Conservation (phyloP, 202 grass and related monocot genomes). For the Brachypodium distachyon region DNA sequence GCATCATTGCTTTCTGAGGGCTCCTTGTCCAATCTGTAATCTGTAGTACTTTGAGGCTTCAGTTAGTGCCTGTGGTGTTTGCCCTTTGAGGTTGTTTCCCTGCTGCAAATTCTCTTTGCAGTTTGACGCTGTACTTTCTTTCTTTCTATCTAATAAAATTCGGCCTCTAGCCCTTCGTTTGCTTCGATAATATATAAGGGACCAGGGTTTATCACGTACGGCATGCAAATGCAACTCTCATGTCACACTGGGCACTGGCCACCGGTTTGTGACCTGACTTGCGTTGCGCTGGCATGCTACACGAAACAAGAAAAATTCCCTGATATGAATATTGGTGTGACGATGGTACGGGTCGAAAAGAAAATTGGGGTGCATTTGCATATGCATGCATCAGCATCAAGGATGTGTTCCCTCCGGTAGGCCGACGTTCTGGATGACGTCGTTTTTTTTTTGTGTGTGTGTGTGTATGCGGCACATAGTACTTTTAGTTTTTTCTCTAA, state of each 20-base stretch:
- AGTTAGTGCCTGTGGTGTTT: no score
- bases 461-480: neutral
- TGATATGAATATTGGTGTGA: neutral
- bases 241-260: no score
- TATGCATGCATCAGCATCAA: neutral
- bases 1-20: no score
- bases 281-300: neutral
- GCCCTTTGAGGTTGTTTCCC: no score
- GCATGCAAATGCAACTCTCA: neutral
- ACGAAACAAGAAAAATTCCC: neutral
- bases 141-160: no score
- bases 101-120: no score
- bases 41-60: no score
- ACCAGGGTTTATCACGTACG: neutral
- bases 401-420: neutral
- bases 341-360: neutral
- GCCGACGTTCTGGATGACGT: neutral
- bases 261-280: neutral
- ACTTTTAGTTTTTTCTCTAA: neutral
- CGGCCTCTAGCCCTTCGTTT: no score
- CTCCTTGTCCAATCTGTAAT: no score
- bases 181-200: no score
- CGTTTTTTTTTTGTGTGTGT: no score
- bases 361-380: neutral
- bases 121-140: no score